These are phyloP conservation scores for Bryoerythrophyllum caledonicum DNA, from an alignment of 225 moss, liverwort and hornwort species.

Conservation along the genomic window DNA sequence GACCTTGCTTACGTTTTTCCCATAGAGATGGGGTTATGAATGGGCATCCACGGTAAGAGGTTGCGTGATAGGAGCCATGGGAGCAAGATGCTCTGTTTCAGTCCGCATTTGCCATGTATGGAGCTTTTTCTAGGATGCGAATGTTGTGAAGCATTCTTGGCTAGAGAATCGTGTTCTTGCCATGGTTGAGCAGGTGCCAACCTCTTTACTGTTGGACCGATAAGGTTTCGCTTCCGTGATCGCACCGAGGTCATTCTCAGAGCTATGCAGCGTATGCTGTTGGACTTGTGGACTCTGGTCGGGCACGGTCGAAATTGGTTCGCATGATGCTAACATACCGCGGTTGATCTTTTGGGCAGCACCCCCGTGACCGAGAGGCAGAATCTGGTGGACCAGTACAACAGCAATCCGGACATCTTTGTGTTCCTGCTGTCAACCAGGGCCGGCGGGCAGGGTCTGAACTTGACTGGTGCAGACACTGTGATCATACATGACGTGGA, in stretches of 20 bases:
- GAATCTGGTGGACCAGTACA: conserved; percentile 88
- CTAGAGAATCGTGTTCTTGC: not conserved
- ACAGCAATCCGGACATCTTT: conserved; percentile 78
- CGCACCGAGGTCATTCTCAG: no score
- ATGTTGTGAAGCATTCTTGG: not conserved
- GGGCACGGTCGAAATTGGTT: conserved; percentile 14
- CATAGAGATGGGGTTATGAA: not conserved
- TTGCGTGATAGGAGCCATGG: not conserved
- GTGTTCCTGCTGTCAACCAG: conserved; percentile 91
- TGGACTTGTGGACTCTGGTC: conserved; percentile 2
- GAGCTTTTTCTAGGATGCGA: not conserved
- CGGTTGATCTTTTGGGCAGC: conserved; percentile 38
- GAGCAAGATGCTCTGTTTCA: not conserved
- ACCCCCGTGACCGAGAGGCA: conserved; percentile 95
- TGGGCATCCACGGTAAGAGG: not conserved
- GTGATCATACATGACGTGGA: conserved; percentile 98
- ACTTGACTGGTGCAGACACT: conserved; percentile 92
- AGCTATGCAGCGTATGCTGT: not conserved
- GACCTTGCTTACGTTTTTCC: not conserved
- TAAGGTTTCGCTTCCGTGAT: no score
- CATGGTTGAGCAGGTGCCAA: no score
- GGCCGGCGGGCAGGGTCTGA: conserved; percentile 95
- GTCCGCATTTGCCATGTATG: not conserved
- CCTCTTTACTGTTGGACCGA: no score
- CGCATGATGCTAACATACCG: not conserved